Percentiles rank a stretch among this genome's conserved stretches.
Evolutionary conservation across 1,284 basidiomycete genomes (phyloP).

Genomic region (Ustilago bromivora): DNA sequence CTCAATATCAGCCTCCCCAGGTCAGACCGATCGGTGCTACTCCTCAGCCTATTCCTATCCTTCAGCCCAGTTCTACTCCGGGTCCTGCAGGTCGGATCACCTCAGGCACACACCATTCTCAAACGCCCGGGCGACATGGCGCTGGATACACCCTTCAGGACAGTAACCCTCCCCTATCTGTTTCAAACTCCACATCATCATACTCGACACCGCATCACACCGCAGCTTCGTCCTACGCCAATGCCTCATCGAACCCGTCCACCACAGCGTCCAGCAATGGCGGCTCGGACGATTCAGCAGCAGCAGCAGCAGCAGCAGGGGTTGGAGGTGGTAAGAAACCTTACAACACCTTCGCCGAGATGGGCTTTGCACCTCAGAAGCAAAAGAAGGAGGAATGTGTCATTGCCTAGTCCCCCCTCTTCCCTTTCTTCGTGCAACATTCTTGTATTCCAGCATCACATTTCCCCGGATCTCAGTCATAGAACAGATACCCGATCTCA

Average conservation of each 20-base stretch:
- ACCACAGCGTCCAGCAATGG: conserved; percentile 14
- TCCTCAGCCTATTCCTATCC: neutral
- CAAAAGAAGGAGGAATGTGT: conserved; percentile 82
- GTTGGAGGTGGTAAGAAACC: conserved; percentile 68
- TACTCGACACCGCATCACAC: neutral
- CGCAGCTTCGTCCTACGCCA: neutral
- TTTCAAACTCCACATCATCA: neutral
- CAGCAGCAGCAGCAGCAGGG: neutral
- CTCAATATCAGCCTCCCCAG: neutral
- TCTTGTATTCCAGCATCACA: neutral
- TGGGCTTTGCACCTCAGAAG: conserved; percentile 83
- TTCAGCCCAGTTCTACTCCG: neutral
- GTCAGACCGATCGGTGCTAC: neutral
- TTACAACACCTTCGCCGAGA: conserved; percentile 88
- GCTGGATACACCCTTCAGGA: conserved; percentile 19
- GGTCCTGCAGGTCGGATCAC: conserved; percentile 15
- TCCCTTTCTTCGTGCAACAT: neutral
- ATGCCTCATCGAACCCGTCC: conserved; percentile 13
- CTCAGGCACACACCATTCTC: conserved; percentile 22
- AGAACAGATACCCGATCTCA: neutral
- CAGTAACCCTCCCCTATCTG: neutral
- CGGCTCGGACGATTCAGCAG: conserved; percentile 5
- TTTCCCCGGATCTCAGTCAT: neutral
- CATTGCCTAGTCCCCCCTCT: conserved; percentile 19
- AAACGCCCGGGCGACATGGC: conserved; percentile 14